These are phyloP conservation scores for Ceratocystis eucalypticola DNA, from an alignment of 2,329 filamentous ascomycete species.

Conservation along the genomic window DNA sequence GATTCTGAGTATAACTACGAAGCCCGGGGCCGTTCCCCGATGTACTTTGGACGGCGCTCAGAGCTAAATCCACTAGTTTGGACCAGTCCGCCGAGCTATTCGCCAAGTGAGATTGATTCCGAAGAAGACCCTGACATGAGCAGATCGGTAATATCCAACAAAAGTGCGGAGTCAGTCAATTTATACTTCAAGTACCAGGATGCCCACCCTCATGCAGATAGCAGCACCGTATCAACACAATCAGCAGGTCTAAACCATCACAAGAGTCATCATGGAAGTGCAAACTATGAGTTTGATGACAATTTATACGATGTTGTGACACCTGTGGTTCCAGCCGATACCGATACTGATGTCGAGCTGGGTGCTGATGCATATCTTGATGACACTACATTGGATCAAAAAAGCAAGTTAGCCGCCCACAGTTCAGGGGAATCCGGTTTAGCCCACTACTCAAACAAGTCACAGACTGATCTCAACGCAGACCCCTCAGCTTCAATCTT, in stretches of 20 bases:
- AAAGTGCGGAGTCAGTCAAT: neutral
- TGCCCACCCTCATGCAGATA: neutral
- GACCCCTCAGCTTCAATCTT: neutral
- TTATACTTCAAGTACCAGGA: conserved; percentile 2
- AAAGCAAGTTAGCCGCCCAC: neutral
- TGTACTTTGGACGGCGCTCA: conserved; percentile 16
- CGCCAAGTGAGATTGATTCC: conserved; percentile 11
- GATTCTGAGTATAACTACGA: conserved; percentile 16
- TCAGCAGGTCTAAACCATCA: neutral
- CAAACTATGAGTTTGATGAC: neutral
- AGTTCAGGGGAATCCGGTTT: neutral
- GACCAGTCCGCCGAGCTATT: conserved; percentile 18
- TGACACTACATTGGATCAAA: neutral
- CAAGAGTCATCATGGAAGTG: neutral
- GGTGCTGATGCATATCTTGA: neutral
- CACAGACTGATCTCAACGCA: neutral
- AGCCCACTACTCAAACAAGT: neutral
- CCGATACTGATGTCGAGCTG: neutral
- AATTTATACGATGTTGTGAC: neutral
- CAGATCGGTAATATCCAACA: neutral
- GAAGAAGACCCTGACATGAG: neutral
- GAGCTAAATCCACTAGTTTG: conserved; percentile 16
- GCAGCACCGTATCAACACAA: neutral
- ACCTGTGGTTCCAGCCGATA: neutral
- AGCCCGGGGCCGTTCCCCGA: conserved; percentile 15